Conservation (phyloP, 2,329 filamentous ascomycete genomes). For the Scleromitrula shiraiana region DNA sequence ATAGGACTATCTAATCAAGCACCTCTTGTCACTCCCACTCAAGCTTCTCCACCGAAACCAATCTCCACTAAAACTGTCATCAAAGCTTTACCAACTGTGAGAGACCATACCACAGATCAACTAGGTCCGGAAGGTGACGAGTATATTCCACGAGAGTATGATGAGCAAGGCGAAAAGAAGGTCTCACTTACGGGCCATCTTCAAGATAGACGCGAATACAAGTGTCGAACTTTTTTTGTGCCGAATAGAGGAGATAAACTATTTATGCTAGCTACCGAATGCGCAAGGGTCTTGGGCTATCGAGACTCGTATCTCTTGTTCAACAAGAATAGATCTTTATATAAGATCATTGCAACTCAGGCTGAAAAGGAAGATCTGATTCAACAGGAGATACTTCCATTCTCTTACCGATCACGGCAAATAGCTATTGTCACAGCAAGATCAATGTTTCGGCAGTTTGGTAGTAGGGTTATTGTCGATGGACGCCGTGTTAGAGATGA, state of each 20-base stretch:
- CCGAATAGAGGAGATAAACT: conserved; percentile 86
- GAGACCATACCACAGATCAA: conserved; percentile 96
- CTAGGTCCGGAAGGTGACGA: conserved; percentile 84
- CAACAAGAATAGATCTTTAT: conserved; percentile 95
- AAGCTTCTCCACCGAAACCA: conserved; percentile 63
- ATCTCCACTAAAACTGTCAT: conserved; percentile 77
- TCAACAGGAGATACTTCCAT: conserved; percentile 87
- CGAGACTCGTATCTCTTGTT: conserved; percentile 97
- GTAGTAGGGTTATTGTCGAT: conserved; percentile 83
- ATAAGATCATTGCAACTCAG: conserved; percentile 96
- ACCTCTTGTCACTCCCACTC: conserved; percentile 33
- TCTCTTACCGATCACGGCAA: conserved; percentile 95
- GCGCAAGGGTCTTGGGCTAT: conserved; percentile 86
- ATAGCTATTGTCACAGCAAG: conserved; percentile 96
- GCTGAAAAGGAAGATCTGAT: conserved; percentile 95
- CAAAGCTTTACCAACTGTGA: conserved; percentile 89
- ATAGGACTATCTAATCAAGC: conserved; percentile 23
- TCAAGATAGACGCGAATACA: conserved; percentile 76
- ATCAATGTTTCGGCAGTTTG: conserved; percentile 98
- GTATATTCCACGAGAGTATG: conserved; percentile 87
- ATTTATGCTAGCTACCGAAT: conserved; percentile 98
- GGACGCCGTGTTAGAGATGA: conserved; percentile 90
- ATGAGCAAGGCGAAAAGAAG: conserved; percentile 91
- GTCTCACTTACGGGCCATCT: conserved; percentile 77
- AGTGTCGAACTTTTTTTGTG: conserved; percentile 88